Base-by-base conservation (phyloP, 176 grass and related monocot genomes). In the Saccharum officinarum region DNA sequence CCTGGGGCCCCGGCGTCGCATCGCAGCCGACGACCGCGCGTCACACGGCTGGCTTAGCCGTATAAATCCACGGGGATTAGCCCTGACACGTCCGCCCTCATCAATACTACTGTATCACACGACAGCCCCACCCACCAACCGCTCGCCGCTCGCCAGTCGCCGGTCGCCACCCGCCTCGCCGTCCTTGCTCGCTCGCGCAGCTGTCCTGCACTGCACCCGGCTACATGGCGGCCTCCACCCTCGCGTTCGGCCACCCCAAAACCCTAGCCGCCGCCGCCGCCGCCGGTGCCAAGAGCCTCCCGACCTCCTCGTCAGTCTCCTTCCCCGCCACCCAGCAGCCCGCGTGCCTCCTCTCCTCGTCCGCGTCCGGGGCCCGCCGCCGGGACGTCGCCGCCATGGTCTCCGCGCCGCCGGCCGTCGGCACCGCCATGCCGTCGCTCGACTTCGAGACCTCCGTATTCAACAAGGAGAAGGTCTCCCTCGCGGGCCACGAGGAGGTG, bases 391-490 rank as follows among this genome's bases (percentile, higher is more conserved):
- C 65, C 1, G 91, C 86, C 63, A 87, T 75, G 83, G 87, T 90
- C 83, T 69, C 89, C 6, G 77, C 91, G 6, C 83, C 86, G 39
- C 80, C 90, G 1, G 86, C 78, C 14, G 84, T 92, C 22, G 86
- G 86, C 37, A 81, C 73, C 7, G 54, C 89, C 47, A 81, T 88
- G 54, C 83, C 79, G 36, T 90, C 85, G 46, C 93, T 98, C 10
- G 93, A 95, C 83, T 98, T 95, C 70, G 81, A 95, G 3, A 94
- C 96, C 12, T 77, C 83, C 3, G 91, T 98, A 0, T 95, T 98
- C 85, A 91, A 89, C 8, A 98, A 95, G 97, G 91, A 98, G 89
- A 98, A 98, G 93, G 71, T 98, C 77, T 90, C 97, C 59, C 93
- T 98, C 62, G 91, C 93, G 46, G 93, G 97, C 20, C 91, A 95